Base-by-base conservation (phyloP, 1,139 yeast species). In the Zygosaccharomyces sapae region DNA sequence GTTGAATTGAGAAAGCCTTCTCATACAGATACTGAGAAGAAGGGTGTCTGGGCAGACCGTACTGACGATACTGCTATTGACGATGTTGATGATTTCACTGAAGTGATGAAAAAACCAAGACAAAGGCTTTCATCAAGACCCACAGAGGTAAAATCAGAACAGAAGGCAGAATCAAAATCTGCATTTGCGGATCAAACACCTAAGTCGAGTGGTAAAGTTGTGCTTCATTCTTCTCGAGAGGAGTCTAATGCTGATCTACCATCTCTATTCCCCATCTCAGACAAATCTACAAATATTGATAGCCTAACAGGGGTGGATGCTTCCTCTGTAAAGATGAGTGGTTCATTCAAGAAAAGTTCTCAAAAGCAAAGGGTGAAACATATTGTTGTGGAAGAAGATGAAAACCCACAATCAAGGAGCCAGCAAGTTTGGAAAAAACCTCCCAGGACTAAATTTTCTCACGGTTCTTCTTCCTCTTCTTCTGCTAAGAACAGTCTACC, bases 331-430 rank as follows among this genome's bases (percentile, higher is more conserved):
- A 57, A 55, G 27, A 45, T 48, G 6, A 41, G 41, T 10, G 55
- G 52, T 7, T 24, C 51, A 7, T 56, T 58, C 39, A 59, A 57
- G 44, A 62, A 62, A 38, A 42, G 49, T 31, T 52, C 62, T 5
- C 66, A 62, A 38, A 62, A 58, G 33, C 57, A 62, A 43, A 56
- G 63, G 36, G 51, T 50, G 25, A 52, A 53, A 20, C 43, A 47
- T n/a, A 29, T 39, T 4, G 19, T 41, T 4, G 43, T 38, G n/a
- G 35, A 42, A 12, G 45, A 46, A 61, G 61, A 44, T 38, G 54
- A 8, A 56, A 56, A 16, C 2, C 2, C 16, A 16, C 16, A 2
- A 16, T 16, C 44, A 68, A 66, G 27, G 69, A 67, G 46, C 66
- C 10, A 34, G 5, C 33, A 35, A 5, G 20, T 22, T 9, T 19